Evolutionary conservation across 352 stramenopile species (phyloP), one percentile per base, ranked within the genome.

Genomic region (Phytophthora chlamydospora): DNA sequence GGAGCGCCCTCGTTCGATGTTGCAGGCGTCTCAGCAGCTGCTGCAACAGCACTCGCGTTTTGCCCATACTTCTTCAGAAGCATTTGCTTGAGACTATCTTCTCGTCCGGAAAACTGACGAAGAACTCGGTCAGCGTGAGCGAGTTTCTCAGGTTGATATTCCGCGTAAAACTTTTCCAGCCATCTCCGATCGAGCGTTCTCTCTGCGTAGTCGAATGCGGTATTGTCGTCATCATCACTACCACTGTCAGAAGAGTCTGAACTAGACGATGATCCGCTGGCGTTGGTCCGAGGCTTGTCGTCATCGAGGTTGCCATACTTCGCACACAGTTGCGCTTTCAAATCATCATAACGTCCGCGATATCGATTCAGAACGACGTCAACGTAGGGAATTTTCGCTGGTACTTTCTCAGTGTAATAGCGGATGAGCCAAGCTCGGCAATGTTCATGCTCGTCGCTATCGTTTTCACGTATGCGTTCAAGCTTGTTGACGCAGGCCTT

Each of bases 1-100:
- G 62, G 51, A 7, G 41, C 24, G 10, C 10, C 19, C 17, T 31
- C 31, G n/a, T 60, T 32, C 3, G 11, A 2, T 35, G 6, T 8
- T 10, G 12, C 2, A 13, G 33, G 10, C 11, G 4, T 19, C 4
- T 4, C 29, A 4, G 5, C n/a, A 44, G 40, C 11, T 38, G 39
- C 14, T 33, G 19, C 9, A 29, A 9, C 35, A 29, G 12, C 38
- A 44, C n/a, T 31, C 9, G 8, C 4, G 3, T 34, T 40, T 17
- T 48, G 16, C 19, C 47, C 52, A 57, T 91, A 90, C 44, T 91
- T 91, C 19, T 62, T 50, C 14, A 84, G 33, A 3, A 91, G 64
- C 78, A 90, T 87, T 29, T 57, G 36, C 51, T 88, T 81, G 6
- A 91, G 71, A 12, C 68, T 73, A 16, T 90, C 80, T 73, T 90